Evolutionary conservation across 208 protist species (phyloP), one percentile per base, ranked within the genome.

Genomic region (Wallacemonas collosoma): DNA sequence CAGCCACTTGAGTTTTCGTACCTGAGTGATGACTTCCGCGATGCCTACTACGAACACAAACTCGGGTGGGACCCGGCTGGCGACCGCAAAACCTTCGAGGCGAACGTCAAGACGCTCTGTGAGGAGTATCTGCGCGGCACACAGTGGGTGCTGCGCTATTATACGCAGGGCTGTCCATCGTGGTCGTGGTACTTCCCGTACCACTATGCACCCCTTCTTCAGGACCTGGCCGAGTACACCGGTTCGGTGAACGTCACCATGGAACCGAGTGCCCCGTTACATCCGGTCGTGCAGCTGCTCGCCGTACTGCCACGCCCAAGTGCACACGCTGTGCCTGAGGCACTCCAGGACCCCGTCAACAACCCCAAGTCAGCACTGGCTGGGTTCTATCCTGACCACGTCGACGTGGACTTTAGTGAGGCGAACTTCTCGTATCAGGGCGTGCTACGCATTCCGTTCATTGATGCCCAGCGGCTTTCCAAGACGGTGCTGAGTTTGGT

Each of bases 181-280:
- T 99, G 99, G 99, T 73, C 82, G 71, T 99, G 98, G 98, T 99
- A 95, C 82, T 99, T 99, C 79, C 99, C 99, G 6, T 99, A 95
- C 88, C 95, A 99, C 88, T 99, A 99, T 85, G 87, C 98, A 11
- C 99, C 99, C 12, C 94, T 99, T 41, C 85, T 98, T 70, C 77
- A 95, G 75, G 93, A 97, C 77, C 75, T 97, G 38, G 90, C 90
- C 14, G 50, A 65, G 8, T 92, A 88, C 80, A 82, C 36, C 35
- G 76, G 76, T 11, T 47, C 44, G 3, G 90, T 97, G 14, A 73
- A 95, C 50, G 81, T 91, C 1, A 71, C 81, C 50, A 94, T 97
- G 89, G 53, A 77, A 38, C 72, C 86, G 35, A 88, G 88, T 62
- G 72, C 73, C 35, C 98, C 99, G 14, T 89, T 99, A 73, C 83